Evolutionary conservation across 805 yeast genomes (phyloP).

Genomic region (Zygosaccharomyces gambellarensis): DNA sequence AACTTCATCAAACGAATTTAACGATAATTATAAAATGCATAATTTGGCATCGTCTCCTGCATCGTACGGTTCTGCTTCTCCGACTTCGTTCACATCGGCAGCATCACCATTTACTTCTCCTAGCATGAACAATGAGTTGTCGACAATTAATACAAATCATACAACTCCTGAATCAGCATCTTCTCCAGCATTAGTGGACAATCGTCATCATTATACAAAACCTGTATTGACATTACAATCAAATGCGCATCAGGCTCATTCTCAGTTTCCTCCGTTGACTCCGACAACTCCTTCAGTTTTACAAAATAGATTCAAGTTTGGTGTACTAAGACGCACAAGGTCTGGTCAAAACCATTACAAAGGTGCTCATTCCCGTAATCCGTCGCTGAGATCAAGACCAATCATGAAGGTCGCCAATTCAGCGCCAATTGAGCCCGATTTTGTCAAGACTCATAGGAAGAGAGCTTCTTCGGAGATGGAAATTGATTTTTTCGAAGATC

Average conservation of each 20-base stretch:
- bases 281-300: conserved; percentile 21
- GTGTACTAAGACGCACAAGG: conserved; percentile 7
- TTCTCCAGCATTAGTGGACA: conserved; percentile 10
- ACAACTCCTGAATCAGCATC: conserved; percentile 18
- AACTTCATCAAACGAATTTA: background rate
- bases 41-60: conserved; percentile 8
- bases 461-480: conserved; percentile 28
- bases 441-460: conserved; percentile 20
- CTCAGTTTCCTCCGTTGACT: conserved; percentile 18
- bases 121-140: conserved; percentile 12
- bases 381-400: background rate
- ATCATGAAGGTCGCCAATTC: background rate
- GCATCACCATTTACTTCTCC: conserved; percentile 25
- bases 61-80: conserved; percentile 22
- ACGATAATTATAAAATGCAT: background rate
- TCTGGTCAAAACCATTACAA: conserved; percentile 2
- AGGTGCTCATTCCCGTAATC: conserved; percentile 5
- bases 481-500: conserved; percentile 23
- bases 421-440: conserved; percentile 2
- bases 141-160: conserved; percentile 4
- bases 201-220: conserved; percentile 16
- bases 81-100: conserved; percentile 15
- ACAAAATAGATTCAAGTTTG: conserved; percentile 9
- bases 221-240: background rate
- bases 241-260: background rate